Evolutionary conservation across 2,329 filamentous ascomycete species (phyloP).

Genomic region (Rugonectria rugulosa): DNA sequence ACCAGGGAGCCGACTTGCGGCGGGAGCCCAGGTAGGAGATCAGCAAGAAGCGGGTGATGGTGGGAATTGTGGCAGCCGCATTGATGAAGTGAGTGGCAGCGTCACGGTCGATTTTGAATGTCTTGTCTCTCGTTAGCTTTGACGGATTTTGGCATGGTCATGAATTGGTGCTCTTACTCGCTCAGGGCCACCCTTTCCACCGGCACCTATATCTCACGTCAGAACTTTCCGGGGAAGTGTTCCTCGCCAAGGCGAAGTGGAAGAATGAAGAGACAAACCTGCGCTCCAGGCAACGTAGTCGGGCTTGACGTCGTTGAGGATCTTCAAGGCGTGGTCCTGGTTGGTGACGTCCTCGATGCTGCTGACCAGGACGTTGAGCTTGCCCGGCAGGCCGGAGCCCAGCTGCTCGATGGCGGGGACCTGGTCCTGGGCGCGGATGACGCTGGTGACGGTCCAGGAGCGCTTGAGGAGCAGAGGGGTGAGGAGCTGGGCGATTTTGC

Average conservation of each 20-base stretch:
- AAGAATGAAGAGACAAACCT: no score
- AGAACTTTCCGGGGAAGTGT: constrained; percentile 11
- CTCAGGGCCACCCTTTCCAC: constrained; percentile 64
- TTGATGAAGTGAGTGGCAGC: constrained; percentile 69
- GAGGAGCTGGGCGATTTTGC: constrained; percentile 77
- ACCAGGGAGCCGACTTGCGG: constrained; percentile 61
- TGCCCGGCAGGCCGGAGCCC: constrained; percentile 65
- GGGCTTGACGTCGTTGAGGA: constrained; percentile 67
- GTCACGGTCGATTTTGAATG: constrained; percentile 67
- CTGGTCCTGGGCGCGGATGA: constrained; percentile 79
- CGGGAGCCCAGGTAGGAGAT: constrained; percentile 68
- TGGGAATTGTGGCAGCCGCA: constrained; percentile 61
- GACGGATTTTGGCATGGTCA: background rate
- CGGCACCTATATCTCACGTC: constrained; percentile 54
- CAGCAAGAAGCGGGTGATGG: constrained; percentile 68
- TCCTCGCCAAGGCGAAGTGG: no score
- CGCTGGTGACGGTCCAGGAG: constrained; percentile 78
- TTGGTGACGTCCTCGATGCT: constrained; percentile 76
- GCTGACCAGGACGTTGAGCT: constrained; percentile 72
- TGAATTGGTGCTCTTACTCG: constrained; percentile 41
- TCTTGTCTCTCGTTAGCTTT: constrained; percentile 44
- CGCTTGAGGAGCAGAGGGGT: constrained; percentile 79
- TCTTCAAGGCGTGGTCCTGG: constrained; percentile 65
- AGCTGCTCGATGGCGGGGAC: constrained; percentile 68
- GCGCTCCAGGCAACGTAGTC: constrained; percentile 76